Evolutionary conservation across 2,329 filamentous ascomycete species (phyloP), one percentile per base, ranked within the genome.

Genomic region (Colletotrichum zoysiae): DNA sequence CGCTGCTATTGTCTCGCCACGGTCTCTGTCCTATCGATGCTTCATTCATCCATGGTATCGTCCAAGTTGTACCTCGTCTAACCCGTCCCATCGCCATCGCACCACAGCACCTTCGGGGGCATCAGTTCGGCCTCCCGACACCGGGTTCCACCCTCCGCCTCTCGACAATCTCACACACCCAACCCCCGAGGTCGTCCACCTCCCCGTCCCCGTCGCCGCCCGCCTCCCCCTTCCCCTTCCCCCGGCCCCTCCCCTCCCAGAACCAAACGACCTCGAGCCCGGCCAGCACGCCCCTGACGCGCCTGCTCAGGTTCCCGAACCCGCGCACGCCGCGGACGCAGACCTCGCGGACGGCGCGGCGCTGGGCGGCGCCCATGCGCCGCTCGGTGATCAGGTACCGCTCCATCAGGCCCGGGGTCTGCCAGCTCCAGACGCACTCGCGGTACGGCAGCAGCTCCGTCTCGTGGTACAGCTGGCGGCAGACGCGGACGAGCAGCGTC

Each of bases 401-500:
- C 57, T 82, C 81, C 80, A 82, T 81, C 33, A 80, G 66, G 18
- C 73, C 72, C 2, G 71, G 40, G 23, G 70, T 78, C 67, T 78
- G 76, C 63, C 82, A 82, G 1, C 78, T 80, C 81, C 80, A 82
- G 42, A 75, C 74, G 53, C 81, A 80, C 51, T 82, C 76, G 50
- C 74, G 67, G 63, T 79, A 82, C 9, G 81, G 81, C 42, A 82
- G 74, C 40, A 78, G 65, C 2, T 76, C 76, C 20, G 81, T 81
- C 73, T 82, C 81, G 65, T 78, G 75, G 76, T 82, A 80, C 18
- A 82, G 78, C 75, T 82, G 80, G 42, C 81, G 77, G 72, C 80
- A 82, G 26, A 81, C 79, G 5, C 74, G 70, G 3, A 78, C 78
- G 2, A 82, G 77, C 23, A 81, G 75, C 9, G 78, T 80, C 68